A percentile compares a stretch with the other conserved stretches of the same genome.
These are phyloP conservation scores for Xylogone sp. DNA, from an alignment of 2,329 filamentous ascomycete genomes.

Conservation along the genomic window DNA sequence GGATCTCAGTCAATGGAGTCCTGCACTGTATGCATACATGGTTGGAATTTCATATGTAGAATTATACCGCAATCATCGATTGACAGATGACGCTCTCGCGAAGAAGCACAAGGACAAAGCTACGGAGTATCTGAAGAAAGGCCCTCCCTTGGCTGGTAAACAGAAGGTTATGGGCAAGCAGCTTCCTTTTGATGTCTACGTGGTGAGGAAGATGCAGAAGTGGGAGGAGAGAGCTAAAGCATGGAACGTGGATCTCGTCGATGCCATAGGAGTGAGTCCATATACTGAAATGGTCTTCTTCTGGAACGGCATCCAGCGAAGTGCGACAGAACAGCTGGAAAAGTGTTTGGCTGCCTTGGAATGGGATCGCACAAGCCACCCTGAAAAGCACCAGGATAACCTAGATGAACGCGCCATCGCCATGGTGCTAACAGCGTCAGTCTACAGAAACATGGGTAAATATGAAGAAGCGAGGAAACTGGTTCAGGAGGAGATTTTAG, in stretches of 20 bases:
- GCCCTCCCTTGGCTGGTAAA: conserved; percentile 71
- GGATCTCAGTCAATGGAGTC: conserved; percentile 87
- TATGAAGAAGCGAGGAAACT: conserved; percentile 62
- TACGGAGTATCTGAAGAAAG: conserved; percentile 66
- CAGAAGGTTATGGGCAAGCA: conserved; percentile 88
- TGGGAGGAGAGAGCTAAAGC: conserved; percentile 77
- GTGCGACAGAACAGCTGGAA: conserved; percentile 63
- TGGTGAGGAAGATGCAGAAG: conserved; percentile 78
- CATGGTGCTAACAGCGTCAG: conserved; percentile 61
- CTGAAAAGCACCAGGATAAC: conserved; percentile 46
- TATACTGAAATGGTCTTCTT: conserved; percentile 90
- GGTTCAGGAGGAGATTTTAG: conserved; percentile 60
- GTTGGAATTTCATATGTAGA: conserved; percentile 76
- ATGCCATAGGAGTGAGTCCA: conserved; percentile 78
- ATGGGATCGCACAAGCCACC: conserved; percentile 55
- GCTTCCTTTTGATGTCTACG: conserved; percentile 84
- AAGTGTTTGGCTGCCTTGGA: conserved; percentile 58
- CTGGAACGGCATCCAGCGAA: conserved; percentile 86
- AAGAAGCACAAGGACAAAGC: conserved; percentile 58
- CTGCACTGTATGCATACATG: conserved; percentile 85
- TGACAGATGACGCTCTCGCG: conserved; percentile 42
- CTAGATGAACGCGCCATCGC: conserved; percentile 61
- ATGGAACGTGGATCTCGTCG: conserved; percentile 64
- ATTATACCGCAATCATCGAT: conserved; percentile 64
- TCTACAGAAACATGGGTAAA: conserved; percentile 60